A percentile compares a stretch with the other conserved stretches of the same genome.
Evolutionary conservation across 2,329 filamentous ascomycete species (phyloP).

Genomic region (Macroventuria anomochaeta): DNA sequence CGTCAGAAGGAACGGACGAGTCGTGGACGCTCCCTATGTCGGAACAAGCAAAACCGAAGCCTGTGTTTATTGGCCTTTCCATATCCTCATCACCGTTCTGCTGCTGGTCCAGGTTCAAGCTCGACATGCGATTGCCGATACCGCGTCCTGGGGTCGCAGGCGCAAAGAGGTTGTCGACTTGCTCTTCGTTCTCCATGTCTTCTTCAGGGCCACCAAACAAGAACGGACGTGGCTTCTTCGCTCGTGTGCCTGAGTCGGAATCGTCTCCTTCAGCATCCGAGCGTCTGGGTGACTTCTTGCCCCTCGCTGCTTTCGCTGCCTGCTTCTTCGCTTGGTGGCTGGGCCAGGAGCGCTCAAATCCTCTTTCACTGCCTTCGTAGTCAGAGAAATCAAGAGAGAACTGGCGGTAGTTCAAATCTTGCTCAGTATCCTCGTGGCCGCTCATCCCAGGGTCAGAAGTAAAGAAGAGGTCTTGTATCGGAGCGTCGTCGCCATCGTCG

Average conservation of each 20-base stretch:
- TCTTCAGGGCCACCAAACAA: constrained; percentile 22
- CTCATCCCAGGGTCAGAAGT: too few species aligned
- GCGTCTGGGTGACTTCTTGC: constrained; percentile 20
- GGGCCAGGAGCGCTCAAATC: constrained; percentile 16
- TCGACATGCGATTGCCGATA: constrained; percentile 22
- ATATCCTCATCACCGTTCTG: background rate
- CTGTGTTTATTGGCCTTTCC: constrained; percentile 1
- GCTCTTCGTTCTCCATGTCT: background rate
- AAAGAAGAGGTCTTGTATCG: too few species aligned
- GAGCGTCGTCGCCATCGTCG: too few species aligned
- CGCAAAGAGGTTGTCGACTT: background rate
- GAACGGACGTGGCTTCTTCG: constrained; percentile 24
- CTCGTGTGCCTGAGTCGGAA: constrained; percentile 1
- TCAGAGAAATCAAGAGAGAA: constrained; percentile 23
- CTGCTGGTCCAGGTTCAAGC: constrained; percentile 20
- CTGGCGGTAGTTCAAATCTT: background rate
- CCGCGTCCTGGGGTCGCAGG: background rate
- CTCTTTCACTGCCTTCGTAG: constrained; percentile 19
- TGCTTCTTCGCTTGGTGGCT: constrained; percentile 4
- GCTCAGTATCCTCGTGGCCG: background rate
- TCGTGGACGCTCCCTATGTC: constrained; percentile 11
- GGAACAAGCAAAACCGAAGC: constrained; percentile 13
- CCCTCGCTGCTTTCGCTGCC: background rate
- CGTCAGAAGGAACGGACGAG: constrained; percentile 22
- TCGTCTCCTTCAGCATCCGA: constrained; percentile 2